Evolutionary conservation across 805 yeast genomes (phyloP).

Genomic region (Yarrowia deformans): DNA sequence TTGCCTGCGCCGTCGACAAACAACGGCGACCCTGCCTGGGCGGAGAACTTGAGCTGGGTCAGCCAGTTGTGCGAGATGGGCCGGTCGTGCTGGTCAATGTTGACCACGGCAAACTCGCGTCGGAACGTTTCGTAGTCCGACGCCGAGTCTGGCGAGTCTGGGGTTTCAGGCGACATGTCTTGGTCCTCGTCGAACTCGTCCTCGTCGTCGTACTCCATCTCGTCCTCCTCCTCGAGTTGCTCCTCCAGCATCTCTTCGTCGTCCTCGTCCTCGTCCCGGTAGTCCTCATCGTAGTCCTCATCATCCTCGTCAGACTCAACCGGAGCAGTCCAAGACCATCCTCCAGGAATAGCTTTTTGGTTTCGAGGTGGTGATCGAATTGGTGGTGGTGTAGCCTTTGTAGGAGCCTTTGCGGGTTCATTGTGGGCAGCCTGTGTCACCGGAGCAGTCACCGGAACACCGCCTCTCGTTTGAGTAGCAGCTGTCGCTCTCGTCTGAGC

Average conservation of each 20-base stretch:
- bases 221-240: background rate
- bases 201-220: background rate
- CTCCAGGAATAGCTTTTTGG: slow-evolving; percentile 15
- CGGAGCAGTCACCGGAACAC: background rate
- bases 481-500: too few species aligned
- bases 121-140: slow-evolving; percentile 23
- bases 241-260: background rate
- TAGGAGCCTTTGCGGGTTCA: background rate
- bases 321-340: slow-evolving; percentile 12
- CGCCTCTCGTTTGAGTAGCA: too few species aligned
- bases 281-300: background rate
- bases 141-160: background rate
- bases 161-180: slow-evolving; percentile 1
- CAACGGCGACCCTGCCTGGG: slow-evolving; percentile 12
- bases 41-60: slow-evolving; percentile 28
- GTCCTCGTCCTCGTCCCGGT: background rate
- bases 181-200: slow-evolving; percentile 6
- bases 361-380: background rate
- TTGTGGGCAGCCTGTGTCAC: background rate
- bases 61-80: slow-evolving; percentile 28
- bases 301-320: slow-evolving; percentile 6
- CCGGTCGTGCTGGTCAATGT: slow-evolving; percentile 14
- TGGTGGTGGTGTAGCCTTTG: background rate
- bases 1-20: background rate
- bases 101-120: slow-evolving; percentile 33